Evolutionary conservation across 257 asterid genomes (phyloP).

Genomic region (Gentiana dahurica): DNA sequence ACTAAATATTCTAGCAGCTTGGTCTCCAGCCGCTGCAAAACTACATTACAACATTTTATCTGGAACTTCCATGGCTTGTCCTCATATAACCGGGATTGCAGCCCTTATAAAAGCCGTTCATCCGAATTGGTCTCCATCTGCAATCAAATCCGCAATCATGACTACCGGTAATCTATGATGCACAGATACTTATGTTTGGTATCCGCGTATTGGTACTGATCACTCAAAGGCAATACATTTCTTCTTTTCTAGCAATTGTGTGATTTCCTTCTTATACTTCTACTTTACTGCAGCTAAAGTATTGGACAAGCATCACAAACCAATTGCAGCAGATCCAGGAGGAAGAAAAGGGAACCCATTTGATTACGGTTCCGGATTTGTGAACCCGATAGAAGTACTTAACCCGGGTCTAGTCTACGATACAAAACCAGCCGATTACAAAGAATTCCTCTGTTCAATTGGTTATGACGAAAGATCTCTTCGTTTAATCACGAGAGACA

Average conservation of each 20-base stretch:
- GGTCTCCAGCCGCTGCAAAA: constrained; percentile 76
- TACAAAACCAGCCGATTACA: constrained; percentile 56
- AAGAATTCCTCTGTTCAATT: constrained; percentile 69
- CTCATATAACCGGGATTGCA: constrained; percentile 81
- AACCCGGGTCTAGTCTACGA: constrained; percentile 78
- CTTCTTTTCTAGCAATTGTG: not conserved
- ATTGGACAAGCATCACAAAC: constrained; percentile 50
- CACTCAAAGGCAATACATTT: not conserved
- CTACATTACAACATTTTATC: constrained; percentile 63
- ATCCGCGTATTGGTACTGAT: no score
- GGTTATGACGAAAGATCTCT: constrained; percentile 64
- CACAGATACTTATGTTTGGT: no score
- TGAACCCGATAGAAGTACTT: constrained; percentile 57
- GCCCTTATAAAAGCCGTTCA: constrained; percentile 82
- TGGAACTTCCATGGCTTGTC: constrained; percentile 99
- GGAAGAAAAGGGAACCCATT: constrained; percentile 71
- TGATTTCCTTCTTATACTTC: not conserved
- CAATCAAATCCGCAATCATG: constrained; percentile 90
- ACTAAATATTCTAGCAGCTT: constrained; percentile 85
- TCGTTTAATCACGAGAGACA: constrained; percentile 66
- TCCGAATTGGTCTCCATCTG: constrained; percentile 89
- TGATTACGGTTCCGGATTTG: constrained; percentile 76
- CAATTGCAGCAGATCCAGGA: constrained; percentile 57
- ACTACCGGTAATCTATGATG: constrained; percentile 52
- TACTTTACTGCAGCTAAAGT: constrained; percentile 53